Base-by-base conservation (phyloP, 768 basidiomycete genomes). In the Scleroderma bovista region DNA sequence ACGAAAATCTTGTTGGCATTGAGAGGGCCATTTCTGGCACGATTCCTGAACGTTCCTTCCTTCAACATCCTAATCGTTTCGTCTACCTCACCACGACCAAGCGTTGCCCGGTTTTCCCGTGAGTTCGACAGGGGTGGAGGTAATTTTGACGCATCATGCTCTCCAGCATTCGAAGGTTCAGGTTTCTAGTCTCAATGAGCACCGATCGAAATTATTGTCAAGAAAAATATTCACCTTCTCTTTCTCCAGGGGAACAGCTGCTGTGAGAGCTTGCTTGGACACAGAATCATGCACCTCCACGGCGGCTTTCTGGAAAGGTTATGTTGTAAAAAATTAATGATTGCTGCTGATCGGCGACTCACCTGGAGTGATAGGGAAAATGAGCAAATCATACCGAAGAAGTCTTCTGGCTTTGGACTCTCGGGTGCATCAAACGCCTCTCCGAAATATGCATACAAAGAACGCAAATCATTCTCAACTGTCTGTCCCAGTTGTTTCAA, bases 61-160 rank as follows among this genome's bases (percentile, higher is more conserved):
- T 79, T 76, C 72, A 92, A 81, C 57, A 81, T 88, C 15, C 86
- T 80, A 33, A 94, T 87, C 4, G 86, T 86, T 57, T 86, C 78
- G 58, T 95, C 90, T 39, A 93, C 68, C 50, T 88, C 87, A 10
- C 90, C 91, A 24, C 83, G 76, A 3, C 83, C 80, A 51, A 89
- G 63, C 1, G 86, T 42, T n/a, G 22, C n/a, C 6, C 24, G 41
- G 41, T 6, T 5, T 36, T 36, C 34, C 34, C 13, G 34, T n/a
- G 34, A 36, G 34, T 13, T 36, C n/a, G n/a, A 15, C 34, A 3
- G n/a, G n/a, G 12, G n/a, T 13, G 34, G 4, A n/a, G 6, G 34
- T 36, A 36, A 42, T 26, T 42, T 16, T 23, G 41, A 11, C 15
- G 9, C 41, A 42, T 6, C 19, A 16, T 11, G 39, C 41, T 23